phyloP scores from a whole-genome alignment of 768 basidiomycete genomes.

The Pleurotus tuoliensis region DNA sequence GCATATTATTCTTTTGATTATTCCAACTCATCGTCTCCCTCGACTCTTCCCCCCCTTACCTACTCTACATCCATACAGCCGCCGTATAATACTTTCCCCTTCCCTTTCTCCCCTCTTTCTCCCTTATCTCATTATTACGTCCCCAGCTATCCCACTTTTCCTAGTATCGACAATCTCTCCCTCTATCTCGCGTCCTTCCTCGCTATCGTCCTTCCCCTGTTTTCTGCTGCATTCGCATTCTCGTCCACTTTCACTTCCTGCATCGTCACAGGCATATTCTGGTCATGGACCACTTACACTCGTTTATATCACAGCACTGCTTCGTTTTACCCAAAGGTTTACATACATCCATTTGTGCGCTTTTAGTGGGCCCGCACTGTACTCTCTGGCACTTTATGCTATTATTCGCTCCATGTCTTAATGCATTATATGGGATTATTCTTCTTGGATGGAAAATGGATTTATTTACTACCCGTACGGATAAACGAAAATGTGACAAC shows the following conservation, averaged over 20 bases:
- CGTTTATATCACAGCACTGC: neutral
- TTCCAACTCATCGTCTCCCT: neutral
- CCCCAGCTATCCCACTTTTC: neutral
- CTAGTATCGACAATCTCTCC: neutral
- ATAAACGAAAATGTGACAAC: no score
- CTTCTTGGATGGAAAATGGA: no score
- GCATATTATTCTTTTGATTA: neutral
- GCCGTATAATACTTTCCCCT: neutral
- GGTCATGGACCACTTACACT: neutral
- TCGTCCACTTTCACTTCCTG: neutral
- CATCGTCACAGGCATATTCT: neutral
- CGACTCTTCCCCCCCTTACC: neutral
- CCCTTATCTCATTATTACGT: neutral
- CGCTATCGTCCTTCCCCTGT: neutral
- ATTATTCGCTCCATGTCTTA: slow-evolving; percentile 2
- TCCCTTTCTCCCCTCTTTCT: neutral
- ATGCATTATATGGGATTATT: neutral
- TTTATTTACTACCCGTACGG: no score
- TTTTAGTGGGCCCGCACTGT: neutral
- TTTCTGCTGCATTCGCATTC: neutral
- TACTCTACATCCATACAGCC: neutral
- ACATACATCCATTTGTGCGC: neutral
- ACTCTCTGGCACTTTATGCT: neutral
- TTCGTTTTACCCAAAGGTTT: neutral
- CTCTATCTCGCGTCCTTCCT: neutral